Evolutionary conservation across 176 grass and related monocot species (phyloP).

Genomic region (Coix lacrymajobi): DNA sequence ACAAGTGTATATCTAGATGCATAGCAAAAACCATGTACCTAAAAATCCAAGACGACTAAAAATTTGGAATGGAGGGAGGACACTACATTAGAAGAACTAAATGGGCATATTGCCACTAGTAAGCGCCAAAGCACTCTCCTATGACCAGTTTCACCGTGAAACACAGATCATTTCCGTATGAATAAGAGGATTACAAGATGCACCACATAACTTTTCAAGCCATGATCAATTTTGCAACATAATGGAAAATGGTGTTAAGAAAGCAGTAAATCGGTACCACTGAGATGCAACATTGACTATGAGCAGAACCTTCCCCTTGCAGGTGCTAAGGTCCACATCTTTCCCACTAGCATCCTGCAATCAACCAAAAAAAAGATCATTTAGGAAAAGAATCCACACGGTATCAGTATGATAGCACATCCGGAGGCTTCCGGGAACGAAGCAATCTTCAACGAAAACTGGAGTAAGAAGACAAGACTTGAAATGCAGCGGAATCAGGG

Average conservation of each 20-base stretch:
- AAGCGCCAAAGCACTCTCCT: not conserved
- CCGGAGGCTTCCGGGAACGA: not conserved
- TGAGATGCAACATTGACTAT: constrained; percentile 90
- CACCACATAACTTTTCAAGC: not conserved
- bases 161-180: not conserved
- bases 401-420: not conserved
- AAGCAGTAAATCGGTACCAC: constrained; percentile 38
- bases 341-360: constrained; percentile 63
- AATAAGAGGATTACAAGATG: not conserved
- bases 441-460: not conserved
- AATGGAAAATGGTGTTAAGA: not conserved
- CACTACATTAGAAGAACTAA: not conserved
- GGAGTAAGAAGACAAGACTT: not conserved
- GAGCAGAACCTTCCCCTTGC: constrained; percentile 72
- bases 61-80: not conserved
- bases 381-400: not conserved
- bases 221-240: not conserved
- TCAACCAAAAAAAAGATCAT: not conserved
- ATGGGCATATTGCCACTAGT: not conserved
- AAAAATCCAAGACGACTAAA: not conserved
- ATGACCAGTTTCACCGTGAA: not conserved
- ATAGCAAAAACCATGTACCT: no score
- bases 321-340: constrained; percentile 55
- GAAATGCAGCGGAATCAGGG: not conserved
- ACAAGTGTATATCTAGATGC: not conserved